Evolutionary conservation across 352 stramenopile species (phyloP).

Genomic region (Blastocystis sp.): DNA sequence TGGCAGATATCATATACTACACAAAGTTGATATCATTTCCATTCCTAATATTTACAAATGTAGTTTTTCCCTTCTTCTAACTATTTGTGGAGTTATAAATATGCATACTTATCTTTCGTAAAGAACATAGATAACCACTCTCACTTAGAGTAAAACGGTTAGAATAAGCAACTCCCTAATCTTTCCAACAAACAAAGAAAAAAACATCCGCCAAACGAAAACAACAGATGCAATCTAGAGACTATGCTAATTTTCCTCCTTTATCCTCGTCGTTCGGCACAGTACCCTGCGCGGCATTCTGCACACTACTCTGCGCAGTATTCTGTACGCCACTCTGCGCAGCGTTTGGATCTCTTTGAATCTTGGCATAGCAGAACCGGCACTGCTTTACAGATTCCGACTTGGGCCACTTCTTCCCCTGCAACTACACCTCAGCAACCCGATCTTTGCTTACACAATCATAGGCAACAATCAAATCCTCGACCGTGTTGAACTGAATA

Average conservation of each 20-base stretch:
- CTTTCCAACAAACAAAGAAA: background rate
- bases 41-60: too few species aligned
- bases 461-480: conserved; percentile 56
- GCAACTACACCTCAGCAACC: conserved; percentile 31
- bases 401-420: conserved; percentile 46
- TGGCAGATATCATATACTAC: too few species aligned
- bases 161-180: background rate
- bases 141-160: background rate
- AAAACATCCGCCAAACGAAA: conserved; percentile 17
- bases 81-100: too few species aligned
- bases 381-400: conserved; percentile 50
- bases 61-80: too few species aligned
- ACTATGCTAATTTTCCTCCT: background rate
- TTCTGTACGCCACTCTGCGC: background rate
- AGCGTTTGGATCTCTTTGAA: conserved; percentile 52
- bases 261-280: background rate
- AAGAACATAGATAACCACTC: too few species aligned
- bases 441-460: background rate
- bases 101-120: too few species aligned
- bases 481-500: conserved; percentile 54
- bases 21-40: too few species aligned
- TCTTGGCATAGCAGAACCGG: conserved; percentile 56
- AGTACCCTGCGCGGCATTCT: background rate
- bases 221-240: background rate
- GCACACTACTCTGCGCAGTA: too few species aligned